These are phyloP conservation scores for Vachellia collinsii DNA, from an alignment of 306 rosid species.

Conservation along the genomic window DNA sequence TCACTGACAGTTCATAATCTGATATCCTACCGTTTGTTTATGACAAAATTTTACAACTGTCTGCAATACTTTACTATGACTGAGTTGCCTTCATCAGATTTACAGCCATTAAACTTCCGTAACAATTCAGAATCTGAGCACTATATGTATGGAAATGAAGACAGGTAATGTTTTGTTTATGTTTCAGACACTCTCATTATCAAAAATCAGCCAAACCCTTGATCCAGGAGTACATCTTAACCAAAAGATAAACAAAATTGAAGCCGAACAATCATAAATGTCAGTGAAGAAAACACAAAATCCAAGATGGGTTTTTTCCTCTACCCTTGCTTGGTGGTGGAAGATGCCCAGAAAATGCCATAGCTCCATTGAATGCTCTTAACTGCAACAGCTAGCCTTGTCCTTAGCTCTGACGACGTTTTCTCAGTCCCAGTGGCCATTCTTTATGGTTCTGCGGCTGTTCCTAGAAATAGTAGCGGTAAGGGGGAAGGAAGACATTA, in stretches of 20 bases:
- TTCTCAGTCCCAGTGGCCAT: slow-evolving; percentile 56
- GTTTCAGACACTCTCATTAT: background rate
- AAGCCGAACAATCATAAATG: slow-evolving; percentile 17
- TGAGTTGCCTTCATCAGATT: background rate
- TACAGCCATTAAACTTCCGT: background rate
- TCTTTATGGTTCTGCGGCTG: background rate
- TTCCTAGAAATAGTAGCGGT: background rate
- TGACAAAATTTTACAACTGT: background rate
- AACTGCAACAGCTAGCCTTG: slow-evolving; percentile 77
- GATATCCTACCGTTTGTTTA: background rate
- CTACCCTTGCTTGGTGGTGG: slow-evolving; percentile 70
- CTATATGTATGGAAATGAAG: background rate
- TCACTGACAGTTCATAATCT: background rate
- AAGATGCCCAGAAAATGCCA: slow-evolving; percentile 85
- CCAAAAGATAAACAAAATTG: slow-evolving; percentile 5
- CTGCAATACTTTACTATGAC: background rate
- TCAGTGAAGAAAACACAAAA: background rate
- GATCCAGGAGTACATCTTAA: slow-evolving; percentile 10
- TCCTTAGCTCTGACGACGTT: slow-evolving; percentile 54
- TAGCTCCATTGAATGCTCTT: slow-evolving; percentile 90
- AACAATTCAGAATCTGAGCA: slow-evolving; percentile 4
- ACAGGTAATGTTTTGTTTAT: background rate
- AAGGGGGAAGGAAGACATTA: background rate
- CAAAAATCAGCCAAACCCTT: background rate
- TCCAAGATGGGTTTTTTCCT: background rate